Evolutionary conservation across 2,329 filamentous ascomycete genomes (phyloP).

Genomic region (Fusarium torreyae): DNA sequence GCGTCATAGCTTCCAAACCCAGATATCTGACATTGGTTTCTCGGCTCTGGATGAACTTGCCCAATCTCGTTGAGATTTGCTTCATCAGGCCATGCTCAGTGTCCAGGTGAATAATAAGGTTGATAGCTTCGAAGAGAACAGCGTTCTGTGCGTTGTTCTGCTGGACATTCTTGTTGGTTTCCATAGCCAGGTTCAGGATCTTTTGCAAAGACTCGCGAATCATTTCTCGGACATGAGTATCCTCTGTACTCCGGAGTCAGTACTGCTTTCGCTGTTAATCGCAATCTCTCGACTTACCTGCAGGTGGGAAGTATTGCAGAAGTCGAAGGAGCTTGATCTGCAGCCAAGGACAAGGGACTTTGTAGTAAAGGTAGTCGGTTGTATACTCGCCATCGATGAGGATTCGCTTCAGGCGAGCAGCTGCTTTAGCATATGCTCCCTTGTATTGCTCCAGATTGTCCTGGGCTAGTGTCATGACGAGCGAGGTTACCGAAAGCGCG

Average conservation of each 20-base stretch:
- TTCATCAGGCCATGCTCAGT: constrained; percentile 96
- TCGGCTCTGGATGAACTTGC: constrained; percentile 95
- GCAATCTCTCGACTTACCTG: constrained; percentile 70
- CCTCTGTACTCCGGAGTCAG: constrained; percentile 71
- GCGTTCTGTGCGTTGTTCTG: constrained; percentile 99
- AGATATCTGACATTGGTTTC: constrained; percentile 98
- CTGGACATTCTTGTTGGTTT: constrained; percentile 97
- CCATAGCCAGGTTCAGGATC: constrained; percentile 91
- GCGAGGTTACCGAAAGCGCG: constrained; percentile 92
- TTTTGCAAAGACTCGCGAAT: constrained; percentile 92
- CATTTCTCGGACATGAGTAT: constrained; percentile 90
- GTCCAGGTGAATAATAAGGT: constrained; percentile 96
- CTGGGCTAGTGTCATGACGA: constrained; percentile 94
- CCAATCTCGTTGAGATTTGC: constrained; percentile 90
- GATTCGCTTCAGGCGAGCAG: constrained; percentile 88
- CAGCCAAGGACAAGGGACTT: constrained; percentile 99
- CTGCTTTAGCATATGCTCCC: constrained; percentile 94
- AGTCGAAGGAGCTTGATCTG: constrained; percentile 94
- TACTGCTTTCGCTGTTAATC: background rate
- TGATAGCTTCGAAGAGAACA: constrained; percentile 97
- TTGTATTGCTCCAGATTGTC: constrained; percentile 96
- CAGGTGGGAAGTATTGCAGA: constrained; percentile 96
- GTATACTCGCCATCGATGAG: constrained; percentile 92
- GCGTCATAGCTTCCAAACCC: constrained; percentile 97
- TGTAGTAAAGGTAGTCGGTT: constrained; percentile 97